Conservation (phyloP, 2,329 filamentous ascomycete species). For the Phialemoniopsis sp. region DNA sequence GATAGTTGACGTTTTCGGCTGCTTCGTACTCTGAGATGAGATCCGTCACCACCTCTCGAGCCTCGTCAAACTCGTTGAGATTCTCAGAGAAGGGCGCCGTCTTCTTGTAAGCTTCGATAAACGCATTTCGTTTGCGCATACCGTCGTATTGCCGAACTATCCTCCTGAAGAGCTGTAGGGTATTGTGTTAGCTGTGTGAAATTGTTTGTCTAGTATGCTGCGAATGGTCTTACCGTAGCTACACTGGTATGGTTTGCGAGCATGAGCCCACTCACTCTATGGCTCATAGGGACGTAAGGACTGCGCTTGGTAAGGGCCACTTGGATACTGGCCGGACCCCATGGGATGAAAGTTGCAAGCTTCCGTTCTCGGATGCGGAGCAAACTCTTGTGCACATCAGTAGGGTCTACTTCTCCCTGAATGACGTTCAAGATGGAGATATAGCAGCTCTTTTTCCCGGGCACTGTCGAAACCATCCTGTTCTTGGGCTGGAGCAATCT, state of each 20-base stretch:
- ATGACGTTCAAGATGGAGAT: conserved; percentile 99
- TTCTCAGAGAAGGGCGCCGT: conserved; percentile 91
- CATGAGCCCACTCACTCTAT: conserved; percentile 95
- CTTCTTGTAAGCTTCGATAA: conserved; percentile 94
- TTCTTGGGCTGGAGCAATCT: conserved; percentile 95
- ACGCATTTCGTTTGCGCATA: conserved; percentile 93
- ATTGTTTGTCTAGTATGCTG: not conserved
- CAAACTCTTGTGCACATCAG: conserved; percentile 96
- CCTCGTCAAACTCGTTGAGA: conserved; percentile 91
- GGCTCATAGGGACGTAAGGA: conserved; percentile 89
- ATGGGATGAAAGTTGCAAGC: conserved; percentile 94
- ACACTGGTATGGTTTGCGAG: conserved; percentile 97
- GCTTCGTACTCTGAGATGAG: conserved; percentile 94
- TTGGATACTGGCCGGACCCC: conserved; percentile 96
- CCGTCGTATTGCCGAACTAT: conserved; percentile 91
- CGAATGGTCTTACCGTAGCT: conserved; percentile 61
- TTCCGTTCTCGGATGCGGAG: conserved; percentile 92
- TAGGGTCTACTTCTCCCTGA: conserved; percentile 96
- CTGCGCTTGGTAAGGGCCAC: conserved; percentile 95
- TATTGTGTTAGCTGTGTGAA: conserved; percentile 1
- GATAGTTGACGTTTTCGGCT: conserved; percentile 84
- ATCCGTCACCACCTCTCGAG: conserved; percentile 85
- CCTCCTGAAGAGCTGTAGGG: conserved; percentile 73
- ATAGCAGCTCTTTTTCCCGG: conserved; percentile 96
- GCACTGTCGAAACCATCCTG: conserved; percentile 95